phyloP scores from a whole-genome alignment of 805 yeast species.

The Metschnikowia kofuensis region DNA sequence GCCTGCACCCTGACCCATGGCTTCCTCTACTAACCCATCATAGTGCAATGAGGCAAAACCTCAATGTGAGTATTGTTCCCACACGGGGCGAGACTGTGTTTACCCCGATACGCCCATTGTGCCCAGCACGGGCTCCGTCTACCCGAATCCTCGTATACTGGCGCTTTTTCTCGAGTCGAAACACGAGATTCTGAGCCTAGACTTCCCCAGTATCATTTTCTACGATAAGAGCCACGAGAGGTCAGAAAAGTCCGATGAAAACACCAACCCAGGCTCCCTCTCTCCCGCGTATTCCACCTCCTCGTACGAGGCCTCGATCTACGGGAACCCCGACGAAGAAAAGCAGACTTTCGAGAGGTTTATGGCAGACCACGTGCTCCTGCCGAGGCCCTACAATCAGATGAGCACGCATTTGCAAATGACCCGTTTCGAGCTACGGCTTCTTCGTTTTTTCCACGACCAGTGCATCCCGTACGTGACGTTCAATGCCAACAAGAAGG shows the following conservation, averaged over 20 bases:
- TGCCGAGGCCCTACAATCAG: constrained; percentile 13
- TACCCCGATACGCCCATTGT: constrained; percentile 15
- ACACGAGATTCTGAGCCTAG: background rate
- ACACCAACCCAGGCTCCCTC: too few species aligned
- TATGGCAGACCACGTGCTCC: background rate
- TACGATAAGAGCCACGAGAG: background rate
- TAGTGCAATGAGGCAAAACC: constrained; percentile 34
- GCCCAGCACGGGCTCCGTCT: background rate
- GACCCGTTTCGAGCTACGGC: constrained; percentile 23
- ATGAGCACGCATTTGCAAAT: constrained; percentile 21
- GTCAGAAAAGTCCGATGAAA: too few species aligned
- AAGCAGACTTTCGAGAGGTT: background rate
- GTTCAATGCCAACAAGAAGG: constrained; percentile 19
- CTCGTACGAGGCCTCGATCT: constrained; percentile 3
- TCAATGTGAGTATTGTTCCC: constrained; percentile 31
- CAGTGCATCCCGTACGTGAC: constrained; percentile 28
- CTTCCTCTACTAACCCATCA: background rate
- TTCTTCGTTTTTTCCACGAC: constrained; percentile 27
- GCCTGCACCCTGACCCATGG: background rate
- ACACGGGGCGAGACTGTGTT: constrained; percentile 25
- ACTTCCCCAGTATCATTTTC: background rate
- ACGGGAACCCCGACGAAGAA: background rate
- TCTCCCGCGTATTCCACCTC: background rate
- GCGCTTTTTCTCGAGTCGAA: background rate
- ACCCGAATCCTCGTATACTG: background rate